These are phyloP conservation scores for Neofusicoccum cordaticola DNA, from an alignment of 2,329 filamentous ascomycete genomes.

Conservation along the genomic window DNA sequence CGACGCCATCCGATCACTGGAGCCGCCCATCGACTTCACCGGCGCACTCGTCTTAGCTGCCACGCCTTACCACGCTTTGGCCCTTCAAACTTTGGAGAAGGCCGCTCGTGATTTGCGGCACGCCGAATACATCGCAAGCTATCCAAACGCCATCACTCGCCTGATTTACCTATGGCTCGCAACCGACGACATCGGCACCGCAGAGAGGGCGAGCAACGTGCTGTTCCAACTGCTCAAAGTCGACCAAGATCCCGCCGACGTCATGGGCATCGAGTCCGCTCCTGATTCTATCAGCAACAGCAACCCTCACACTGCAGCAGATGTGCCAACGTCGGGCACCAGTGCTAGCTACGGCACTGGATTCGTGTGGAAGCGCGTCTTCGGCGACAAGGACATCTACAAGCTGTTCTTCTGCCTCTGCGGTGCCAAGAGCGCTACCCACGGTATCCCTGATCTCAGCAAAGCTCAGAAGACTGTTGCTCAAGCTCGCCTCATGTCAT, in stretches of 20 bases:
- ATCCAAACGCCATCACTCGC: conserved; percentile 53
- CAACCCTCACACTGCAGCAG: conserved; percentile 1
- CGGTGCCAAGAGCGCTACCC: conserved; percentile 41
- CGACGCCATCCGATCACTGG: conserved; percentile 44
- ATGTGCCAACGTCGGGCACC: neutral
- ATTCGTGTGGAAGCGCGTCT: conserved; percentile 61
- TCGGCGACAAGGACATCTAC: conserved; percentile 60
- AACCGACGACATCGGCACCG: conserved; percentile 54
- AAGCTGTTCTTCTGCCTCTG: conserved; percentile 55
- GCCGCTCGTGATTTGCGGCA: conserved; percentile 51
- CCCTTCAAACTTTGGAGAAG: conserved; percentile 56
- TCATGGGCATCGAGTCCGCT: conserved; percentile 34
- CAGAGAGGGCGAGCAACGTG: conserved; percentile 52
- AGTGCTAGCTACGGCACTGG: conserved; percentile 28
- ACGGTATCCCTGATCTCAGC: conserved; percentile 37
- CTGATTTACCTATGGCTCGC: conserved; percentile 60
- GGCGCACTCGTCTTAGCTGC: conserved; percentile 52
- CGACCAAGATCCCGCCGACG: conserved; percentile 37
- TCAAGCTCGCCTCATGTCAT: conserved; percentile 59
- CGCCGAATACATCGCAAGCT: conserved; percentile 57
- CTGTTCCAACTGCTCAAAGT: conserved; percentile 53
- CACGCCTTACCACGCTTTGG: conserved; percentile 53
- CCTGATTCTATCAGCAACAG: conserved; percentile 22
- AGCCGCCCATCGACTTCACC: conserved; percentile 43
- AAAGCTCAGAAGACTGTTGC: conserved; percentile 57